Evolutionary conservation across 768 basidiomycete genomes (phyloP).

Genomic region (Hypholoma fasciculare): DNA sequence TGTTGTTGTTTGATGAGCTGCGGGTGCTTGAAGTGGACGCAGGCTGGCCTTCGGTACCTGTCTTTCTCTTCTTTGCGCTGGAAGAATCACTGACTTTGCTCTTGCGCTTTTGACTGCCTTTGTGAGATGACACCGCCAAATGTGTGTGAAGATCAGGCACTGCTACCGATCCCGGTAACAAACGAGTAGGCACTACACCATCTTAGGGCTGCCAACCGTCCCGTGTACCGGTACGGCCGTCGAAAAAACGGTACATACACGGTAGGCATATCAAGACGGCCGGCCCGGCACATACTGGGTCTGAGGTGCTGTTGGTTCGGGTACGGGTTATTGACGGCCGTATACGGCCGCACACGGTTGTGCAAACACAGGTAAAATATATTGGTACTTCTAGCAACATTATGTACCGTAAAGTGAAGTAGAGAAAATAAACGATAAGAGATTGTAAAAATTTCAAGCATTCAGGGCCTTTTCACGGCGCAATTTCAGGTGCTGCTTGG

Average conservation of each 20-base stretch:
- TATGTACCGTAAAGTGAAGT: background rate
- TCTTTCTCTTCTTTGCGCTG: no score
- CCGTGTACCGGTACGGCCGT: background rate
- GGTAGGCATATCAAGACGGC: background rate
- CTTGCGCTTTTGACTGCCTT: no score
- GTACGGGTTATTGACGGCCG: background rate
- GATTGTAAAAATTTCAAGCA: background rate
- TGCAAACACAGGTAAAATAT: background rate
- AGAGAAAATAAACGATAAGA: no score
- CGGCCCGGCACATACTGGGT: background rate
- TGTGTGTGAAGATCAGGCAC: no score
- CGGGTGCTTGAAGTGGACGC: no score
- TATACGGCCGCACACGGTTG: background rate
- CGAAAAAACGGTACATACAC: background rate
- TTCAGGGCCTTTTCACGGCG: background rate
- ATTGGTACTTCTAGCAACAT: background rate
- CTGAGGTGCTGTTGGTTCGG: background rate
- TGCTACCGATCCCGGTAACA: no score
- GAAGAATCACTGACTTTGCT: no score
- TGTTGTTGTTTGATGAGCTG: no score
- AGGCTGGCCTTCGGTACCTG: no score
- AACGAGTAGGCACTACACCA: no score
- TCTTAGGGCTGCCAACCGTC: background rate
- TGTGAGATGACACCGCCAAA: no score
- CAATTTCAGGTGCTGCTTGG: conserved; percentile 13